phyloP scores from a whole-genome alignment of 2,329 filamentous ascomycete genomes.

The Dactylellina sp. region DNA sequence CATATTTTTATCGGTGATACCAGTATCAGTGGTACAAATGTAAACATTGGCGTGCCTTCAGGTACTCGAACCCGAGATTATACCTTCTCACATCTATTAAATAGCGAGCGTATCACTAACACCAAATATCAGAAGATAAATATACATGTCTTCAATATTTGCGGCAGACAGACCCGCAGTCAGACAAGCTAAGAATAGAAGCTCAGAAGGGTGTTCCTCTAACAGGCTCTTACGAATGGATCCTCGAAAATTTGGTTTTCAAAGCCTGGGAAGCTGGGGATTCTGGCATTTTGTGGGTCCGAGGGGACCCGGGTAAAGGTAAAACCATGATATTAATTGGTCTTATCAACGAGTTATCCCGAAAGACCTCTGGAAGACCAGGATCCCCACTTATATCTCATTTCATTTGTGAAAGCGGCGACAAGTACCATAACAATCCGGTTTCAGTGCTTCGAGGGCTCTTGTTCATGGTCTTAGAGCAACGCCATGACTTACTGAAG shows the following conservation, averaged over 20 bases:
- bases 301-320: slow-evolving; percentile 14
- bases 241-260: too few relatives aligned
- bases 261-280: too few relatives aligned
- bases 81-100: too few relatives aligned
- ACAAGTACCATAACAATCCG: slow-evolving; percentile 12
- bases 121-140: too few relatives aligned
- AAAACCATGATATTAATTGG: slow-evolving; percentile 14
- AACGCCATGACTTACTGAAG: not conserved
- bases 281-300: too few relatives aligned
- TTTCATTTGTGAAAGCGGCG: slow-evolving; percentile 10
- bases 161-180: too few relatives aligned
- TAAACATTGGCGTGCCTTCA: not conserved
- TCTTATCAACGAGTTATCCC: not conserved
- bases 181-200: too few relatives aligned
- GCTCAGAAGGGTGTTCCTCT: too few relatives aligned
- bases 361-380: not conserved
- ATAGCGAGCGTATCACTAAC: too few relatives aligned
- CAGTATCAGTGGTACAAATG: slow-evolving; percentile 1
- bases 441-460: not conserved
- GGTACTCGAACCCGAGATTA: too few relatives aligned
- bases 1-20: not conserved
- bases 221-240: too few relatives aligned
- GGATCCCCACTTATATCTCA: not conserved
- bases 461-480: not conserved
- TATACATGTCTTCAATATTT: too few relatives aligned